Percentiles rank a stretch among this genome's conserved stretches.
phyloP scores from a whole-genome alignment of 306 rosid genomes.

The cucumber (Cucumis sativus) region Cucumber_9930_V3 NC_026660.2:4844501-4845000 shows the following conservation, averaged over 20 bases:
- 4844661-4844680: slow-evolving; percentile 56
- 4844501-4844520: background rate
- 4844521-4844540: background rate
- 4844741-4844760: slow-evolving; percentile 56
- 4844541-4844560: too few relatives aligned
- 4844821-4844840: background rate
- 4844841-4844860: background rate
- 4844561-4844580: too few relatives aligned
- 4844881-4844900: background rate
- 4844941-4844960: background rate
- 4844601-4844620: background rate
- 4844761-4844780: slow-evolving; percentile 26
- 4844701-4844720: slow-evolving; percentile 83
- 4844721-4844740: slow-evolving; percentile 66
- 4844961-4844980: background rate
- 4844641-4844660: background rate
- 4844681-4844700: slow-evolving; percentile 45
- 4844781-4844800: slow-evolving; percentile 53
- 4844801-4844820: slow-evolving; percentile 11
- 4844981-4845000: background rate
- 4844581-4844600: background rate
- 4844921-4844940: background rate
- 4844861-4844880: background rate
- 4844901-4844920: background rate
- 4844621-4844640: background rate